Conservation (phyloP, 208 protist species). For the Trypanosoma melophagium region DNA sequence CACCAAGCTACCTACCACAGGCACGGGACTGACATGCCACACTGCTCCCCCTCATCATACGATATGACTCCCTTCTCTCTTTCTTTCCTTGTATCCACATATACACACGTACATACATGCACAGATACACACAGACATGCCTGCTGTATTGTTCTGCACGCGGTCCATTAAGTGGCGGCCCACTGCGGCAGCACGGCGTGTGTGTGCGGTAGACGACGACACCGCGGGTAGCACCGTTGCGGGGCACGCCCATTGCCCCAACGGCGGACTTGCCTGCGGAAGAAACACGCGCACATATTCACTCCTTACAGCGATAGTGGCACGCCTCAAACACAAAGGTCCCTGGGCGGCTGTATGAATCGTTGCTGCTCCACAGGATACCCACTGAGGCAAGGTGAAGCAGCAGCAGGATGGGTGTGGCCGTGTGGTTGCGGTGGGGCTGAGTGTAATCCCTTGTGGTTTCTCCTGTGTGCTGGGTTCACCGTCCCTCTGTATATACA, state of each 20-base stretch:
- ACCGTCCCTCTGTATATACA: too few relatives aligned
- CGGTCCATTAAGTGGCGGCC: constrained; percentile 3
- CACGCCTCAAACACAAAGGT: constrained; percentile 26
- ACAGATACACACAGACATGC: not conserved
- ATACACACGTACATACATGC: not conserved
- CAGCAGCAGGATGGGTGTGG: not conserved
- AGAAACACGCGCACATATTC: constrained; percentile 23
- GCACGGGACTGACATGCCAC: constrained; percentile 24
- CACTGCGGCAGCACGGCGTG: not conserved
- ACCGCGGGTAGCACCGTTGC: constrained; percentile 27
- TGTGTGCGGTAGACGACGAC: not conserved
- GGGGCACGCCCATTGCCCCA: constrained; percentile 24
- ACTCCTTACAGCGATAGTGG: constrained; percentile 1
- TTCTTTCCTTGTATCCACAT: constrained; percentile 5
- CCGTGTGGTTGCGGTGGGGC: too few relatives aligned
- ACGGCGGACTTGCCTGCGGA: constrained; percentile 32
- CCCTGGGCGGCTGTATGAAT: constrained; percentile 40
- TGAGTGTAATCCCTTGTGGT: too few relatives aligned
- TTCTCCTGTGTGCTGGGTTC: too few relatives aligned
- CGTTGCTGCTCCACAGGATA: constrained; percentile 39
- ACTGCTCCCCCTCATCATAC: not conserved
- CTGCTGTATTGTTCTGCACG: constrained; percentile 18
- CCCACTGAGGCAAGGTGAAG: constrained; percentile 30
- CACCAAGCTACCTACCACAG: constrained; percentile 29
- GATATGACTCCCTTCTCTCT: not conserved